Conservation (phyloP, 345 rosid species). For the Lumnitzera racemosa region DNA sequence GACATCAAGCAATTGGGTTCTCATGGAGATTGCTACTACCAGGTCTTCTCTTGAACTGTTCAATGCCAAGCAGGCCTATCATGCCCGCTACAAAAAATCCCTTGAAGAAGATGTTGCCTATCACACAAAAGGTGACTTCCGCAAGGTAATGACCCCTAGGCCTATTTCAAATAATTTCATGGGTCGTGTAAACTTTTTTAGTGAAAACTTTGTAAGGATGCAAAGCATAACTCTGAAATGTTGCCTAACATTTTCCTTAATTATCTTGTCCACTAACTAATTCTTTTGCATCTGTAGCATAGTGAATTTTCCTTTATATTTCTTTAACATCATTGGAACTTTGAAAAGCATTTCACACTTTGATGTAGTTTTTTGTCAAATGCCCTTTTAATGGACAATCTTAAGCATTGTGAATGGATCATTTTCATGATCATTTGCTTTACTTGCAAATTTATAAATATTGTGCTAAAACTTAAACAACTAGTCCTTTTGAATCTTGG, state of each 20-base stretch:
- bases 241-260: too few relatives aligned
- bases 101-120: slow-evolving; percentile 89
- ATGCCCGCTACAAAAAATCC: slow-evolving; percentile 66
- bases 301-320: too few relatives aligned
- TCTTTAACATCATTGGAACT: too few relatives aligned
- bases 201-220: too few relatives aligned
- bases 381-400: too few relatives aligned
- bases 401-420: not conserved
- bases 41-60: slow-evolving; percentile 59
- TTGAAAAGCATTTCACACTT: too few relatives aligned
- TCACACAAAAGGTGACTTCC: slow-evolving; percentile 63
- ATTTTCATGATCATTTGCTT: not conserved
- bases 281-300: too few relatives aligned
- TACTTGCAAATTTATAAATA: not conserved
- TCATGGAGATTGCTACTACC: slow-evolving; percentile 77
- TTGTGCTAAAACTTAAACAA: not conserved
- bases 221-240: too few relatives aligned
- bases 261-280: too few relatives aligned
- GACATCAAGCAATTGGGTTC: slow-evolving; percentile 61
- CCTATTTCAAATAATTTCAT: not conserved
- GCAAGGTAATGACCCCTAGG: slow-evolving; percentile 43
- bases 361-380: too few relatives aligned
- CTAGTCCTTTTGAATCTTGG: too few relatives aligned
- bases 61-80: slow-evolving; percentile 63
- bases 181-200: too few relatives aligned